Evolutionary conservation across 495 filamentous ascomycete genomes (phyloP).

Genomic region (Astrothelium macrocarpum): DNA sequence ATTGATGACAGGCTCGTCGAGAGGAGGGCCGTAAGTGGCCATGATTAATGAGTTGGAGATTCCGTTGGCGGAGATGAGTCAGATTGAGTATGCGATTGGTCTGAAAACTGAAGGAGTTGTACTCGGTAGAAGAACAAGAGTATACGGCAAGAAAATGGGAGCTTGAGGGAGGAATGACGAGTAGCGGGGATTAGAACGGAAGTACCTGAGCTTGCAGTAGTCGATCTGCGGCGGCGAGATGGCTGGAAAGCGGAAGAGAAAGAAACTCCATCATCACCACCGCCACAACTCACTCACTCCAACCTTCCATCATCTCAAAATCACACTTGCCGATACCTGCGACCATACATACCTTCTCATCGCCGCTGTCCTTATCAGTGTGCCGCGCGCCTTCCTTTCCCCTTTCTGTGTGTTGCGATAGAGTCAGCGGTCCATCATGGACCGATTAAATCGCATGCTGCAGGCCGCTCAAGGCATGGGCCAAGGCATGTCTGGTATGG

Average conservation of each 20-base stretch:
- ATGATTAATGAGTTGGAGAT: background rate
- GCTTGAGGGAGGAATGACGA: too few relatives aligned
- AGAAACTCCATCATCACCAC: too few relatives aligned
- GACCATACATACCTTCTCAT: background rate
- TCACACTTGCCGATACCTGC: too few relatives aligned
- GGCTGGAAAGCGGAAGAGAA: too few relatives aligned
- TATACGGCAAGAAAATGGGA: too few relatives aligned
- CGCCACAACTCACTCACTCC: too few relatives aligned
- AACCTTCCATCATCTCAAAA: too few relatives aligned
- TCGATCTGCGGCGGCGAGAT: too few relatives aligned
- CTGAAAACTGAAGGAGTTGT: too few relatives aligned
- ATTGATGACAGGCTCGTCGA: constrained; percentile 9
- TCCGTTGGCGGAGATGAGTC: background rate
- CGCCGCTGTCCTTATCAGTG: background rate
- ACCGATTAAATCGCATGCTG: constrained; percentile 77
- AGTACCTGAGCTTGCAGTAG: too few relatives aligned
- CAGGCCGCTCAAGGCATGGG: constrained; percentile 70
- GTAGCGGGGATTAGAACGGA: too few relatives aligned
- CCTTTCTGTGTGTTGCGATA: background rate
- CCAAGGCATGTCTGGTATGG: constrained; percentile 35
- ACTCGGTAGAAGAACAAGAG: too few relatives aligned
- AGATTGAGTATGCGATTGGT: background rate
- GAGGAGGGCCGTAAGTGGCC: constrained; percentile 8
- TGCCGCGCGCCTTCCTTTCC: background rate
- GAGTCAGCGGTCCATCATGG: constrained; percentile 46